Base-by-base conservation (phyloP, 495 filamentous ascomycete species). In the Talaromyces thailandensis region DNA sequence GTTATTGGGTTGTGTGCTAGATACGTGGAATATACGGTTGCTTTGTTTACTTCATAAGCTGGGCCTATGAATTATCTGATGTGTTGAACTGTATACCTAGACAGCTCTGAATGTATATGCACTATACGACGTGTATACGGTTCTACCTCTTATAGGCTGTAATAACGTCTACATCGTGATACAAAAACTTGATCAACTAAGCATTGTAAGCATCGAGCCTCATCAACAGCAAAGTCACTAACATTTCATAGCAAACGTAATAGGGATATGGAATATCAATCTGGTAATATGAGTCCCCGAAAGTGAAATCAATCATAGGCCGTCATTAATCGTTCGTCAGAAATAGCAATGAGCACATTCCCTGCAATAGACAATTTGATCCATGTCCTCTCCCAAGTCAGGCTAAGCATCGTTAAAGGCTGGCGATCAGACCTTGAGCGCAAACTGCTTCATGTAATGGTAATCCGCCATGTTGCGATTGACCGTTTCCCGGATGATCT, bases 361-460 rank as follows among this genome's bases (percentile, higher is more conserved):
- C 43, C 43, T 23, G n/a, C 43, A 48, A 6, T 21, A 4, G 28
- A 55, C 26, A 26, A 26, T 55, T 18, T 55, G 16, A 28, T 16
- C 24, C 11, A 16, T 28, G 28, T 28, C 23, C 23, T 26, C 9
- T 7, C 4, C 16, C 8, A 4, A 12, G 16, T 14, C 2, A 28
- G 28, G 28, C 26, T 18, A 40, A 40, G 11, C 35, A 40, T 14
- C 4, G 35, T 16, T 9, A 56, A 31, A 0, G 0, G 18, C 25
- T 57, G 8, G n/a, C 29, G 24, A 32, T 61, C 76, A 81, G n/a
- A 85, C 76, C 65, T 86, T 86, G 67, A 96, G 77, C 60, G 89
- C 90, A 74, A 95, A 98, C 65, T 84, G 80, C 84, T 93, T 96
- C 75, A 98, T 74, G 71, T 95, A 95, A 74, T 95, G 84, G 67